Percentiles rank a stretch among this genome's conserved stretches.
Evolutionary conservation across 2,329 filamentous ascomycete genomes (phyloP).

Genomic region (Fusarium sp.): DNA sequence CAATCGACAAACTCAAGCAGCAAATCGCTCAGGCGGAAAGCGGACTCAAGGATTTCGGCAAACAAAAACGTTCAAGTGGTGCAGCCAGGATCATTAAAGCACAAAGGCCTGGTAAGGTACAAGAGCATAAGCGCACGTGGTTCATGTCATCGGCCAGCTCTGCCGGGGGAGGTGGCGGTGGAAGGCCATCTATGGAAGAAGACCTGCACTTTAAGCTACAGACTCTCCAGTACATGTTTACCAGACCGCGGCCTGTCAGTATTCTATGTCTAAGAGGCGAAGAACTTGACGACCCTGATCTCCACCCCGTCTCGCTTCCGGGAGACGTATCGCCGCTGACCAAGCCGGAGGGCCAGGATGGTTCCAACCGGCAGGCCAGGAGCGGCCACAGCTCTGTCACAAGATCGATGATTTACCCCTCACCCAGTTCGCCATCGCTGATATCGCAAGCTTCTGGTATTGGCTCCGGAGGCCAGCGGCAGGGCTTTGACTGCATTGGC

Average conservation of each 20-base stretch:
- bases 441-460: conserved; percentile 63
- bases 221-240: conserved; percentile 87
- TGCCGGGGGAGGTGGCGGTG: conserved; percentile 51
- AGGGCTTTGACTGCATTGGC: conserved; percentile 64
- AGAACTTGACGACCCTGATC: conserved; percentile 81
- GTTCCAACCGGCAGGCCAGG: conserved; percentile 59
- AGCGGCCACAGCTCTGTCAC: conserved; percentile 68
- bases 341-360: conserved; percentile 56
- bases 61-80: conserved; percentile 67
- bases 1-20: conserved; percentile 94
- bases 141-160: conserved; percentile 87
- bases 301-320: conserved; percentile 77
- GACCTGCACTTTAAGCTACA: conserved; percentile 83
- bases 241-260: conserved; percentile 82
- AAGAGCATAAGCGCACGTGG: conserved; percentile 94
- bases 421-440: conserved; percentile 71
- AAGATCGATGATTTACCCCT: conserved; percentile 71
- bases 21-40: conserved; percentile 84
- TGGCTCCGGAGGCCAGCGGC: conserved; percentile 61
- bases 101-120: conserved; percentile 78
- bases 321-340: conserved; percentile 73
- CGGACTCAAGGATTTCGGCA: conserved; percentile 73
- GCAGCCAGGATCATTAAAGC: conserved; percentile 57
- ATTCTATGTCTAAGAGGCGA: conserved; percentile 81
- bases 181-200: conserved; percentile 71